A percentile compares a stretch with the other conserved stretches of the same genome.
Conservation (phyloP, 345 rosid species). For the Angophora floribunda region DNA sequence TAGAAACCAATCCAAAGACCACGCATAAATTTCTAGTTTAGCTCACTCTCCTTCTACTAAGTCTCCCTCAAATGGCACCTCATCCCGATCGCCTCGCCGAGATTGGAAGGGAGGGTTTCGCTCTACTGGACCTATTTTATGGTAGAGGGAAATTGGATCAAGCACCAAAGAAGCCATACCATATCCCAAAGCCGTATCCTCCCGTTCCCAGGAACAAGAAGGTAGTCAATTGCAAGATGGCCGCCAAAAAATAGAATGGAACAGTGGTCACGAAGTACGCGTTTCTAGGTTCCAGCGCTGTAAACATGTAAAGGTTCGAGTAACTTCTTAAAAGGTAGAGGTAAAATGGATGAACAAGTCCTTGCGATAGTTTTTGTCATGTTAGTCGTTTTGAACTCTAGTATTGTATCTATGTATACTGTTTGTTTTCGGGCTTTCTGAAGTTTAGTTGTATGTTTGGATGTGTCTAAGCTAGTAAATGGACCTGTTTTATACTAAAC, state of each 20-base stretch:
- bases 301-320: background rate
- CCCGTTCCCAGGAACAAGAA: background rate
- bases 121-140: background rate
- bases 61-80: background rate
- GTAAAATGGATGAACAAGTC: background rate
- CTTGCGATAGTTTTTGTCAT: background rate
- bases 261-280: background rate
- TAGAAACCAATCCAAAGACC: background rate
- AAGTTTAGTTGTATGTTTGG: background rate
- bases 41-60: background rate
- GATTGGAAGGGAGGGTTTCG: background rate
- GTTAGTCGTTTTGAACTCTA: background rate
- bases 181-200: background rate
- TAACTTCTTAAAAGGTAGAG: background rate
- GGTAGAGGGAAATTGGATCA: background rate
- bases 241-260: background rate
- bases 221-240: background rate
- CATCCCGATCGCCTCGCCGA: background rate
- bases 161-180: background rate
- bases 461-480: background rate
- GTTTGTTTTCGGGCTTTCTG: background rate
- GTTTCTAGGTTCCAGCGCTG: background rate
- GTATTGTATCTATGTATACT: background rate
- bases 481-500: background rate
- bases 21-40: background rate